Base-by-base conservation (phyloP, 148 eudicot genomes). In the Heliosperma pusillum region DNA sequence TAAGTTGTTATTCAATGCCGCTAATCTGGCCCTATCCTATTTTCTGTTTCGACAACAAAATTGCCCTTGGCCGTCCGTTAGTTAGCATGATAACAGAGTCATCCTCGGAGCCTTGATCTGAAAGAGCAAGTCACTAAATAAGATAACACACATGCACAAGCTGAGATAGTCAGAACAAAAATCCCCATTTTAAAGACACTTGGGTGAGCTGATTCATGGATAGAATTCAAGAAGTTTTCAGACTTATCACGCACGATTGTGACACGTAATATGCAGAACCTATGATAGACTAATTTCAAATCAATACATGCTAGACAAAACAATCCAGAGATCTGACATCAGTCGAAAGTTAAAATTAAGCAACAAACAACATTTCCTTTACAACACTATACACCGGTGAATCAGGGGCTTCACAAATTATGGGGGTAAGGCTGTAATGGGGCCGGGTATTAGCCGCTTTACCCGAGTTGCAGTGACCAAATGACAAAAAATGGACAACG, bases 21-120 rank as follows among this genome's bases (percentile, higher is more conserved):
- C 52, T 15, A 44, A 75, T 15, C 36, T 19, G 79, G 74, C 73
- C 59, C 24, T 20, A 72, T 65, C 20, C 33, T 36, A 40, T 27
- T 72, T 71, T 69, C 24, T 61, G 74, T 36, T 67, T 67, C 29
- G 59, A 77, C 70, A 53, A 42, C 73, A 50, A 44, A 59, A 66
- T 20, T 19, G 29, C 52, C 42, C 36, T 60, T 52, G 22, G 5
- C 30, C 60, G 60, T 56, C 33, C 58, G 22, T 61, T 50, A 42
- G 45, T 57, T 50, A 81, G 73, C 29, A 66, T 30, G 55, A 76
- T 45, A 40, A 73, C 20, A 26, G 50, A 36, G 47, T 44, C 59
- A 71, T 56, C 40, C 68, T 50, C 7, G 15, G 66, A 44, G 55
- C 67, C 58, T n/a, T n/a, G 22, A 56, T 45, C 83, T 72, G 80